These are phyloP conservation scores for Penicillium glabrum DNA, from an alignment of 2,329 filamentous ascomycete genomes.

Conservation along the genomic window DNA sequence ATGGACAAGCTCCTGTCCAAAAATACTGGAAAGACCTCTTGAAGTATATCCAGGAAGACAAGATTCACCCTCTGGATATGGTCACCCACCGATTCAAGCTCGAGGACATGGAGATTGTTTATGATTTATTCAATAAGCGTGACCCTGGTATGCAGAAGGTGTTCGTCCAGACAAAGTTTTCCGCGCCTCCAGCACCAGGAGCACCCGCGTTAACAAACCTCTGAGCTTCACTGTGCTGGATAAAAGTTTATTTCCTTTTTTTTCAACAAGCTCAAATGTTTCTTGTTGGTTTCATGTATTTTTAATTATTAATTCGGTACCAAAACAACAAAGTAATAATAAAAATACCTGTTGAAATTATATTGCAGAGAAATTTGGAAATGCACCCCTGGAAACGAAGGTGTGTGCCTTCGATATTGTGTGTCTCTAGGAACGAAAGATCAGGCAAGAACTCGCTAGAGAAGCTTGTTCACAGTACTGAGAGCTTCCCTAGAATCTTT, in stretches of 20 bases:
- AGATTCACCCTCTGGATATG: constrained; percentile 76
- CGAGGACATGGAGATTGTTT: constrained; percentile 68
- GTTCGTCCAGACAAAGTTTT: constrained; percentile 62
- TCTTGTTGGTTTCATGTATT: neutral
- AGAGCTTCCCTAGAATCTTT: too few species aligned
- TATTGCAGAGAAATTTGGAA: too few species aligned
- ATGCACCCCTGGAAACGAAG: too few species aligned
- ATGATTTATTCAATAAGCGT: constrained; percentile 58
- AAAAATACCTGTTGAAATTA: neutral
- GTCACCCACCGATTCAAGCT: constrained; percentile 72
- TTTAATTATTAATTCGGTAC: neutral
- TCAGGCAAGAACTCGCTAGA: too few species aligned
- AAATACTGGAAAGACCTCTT: constrained; percentile 79
- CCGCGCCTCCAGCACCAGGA: constrained; percentile 43
- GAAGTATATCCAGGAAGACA: constrained; percentile 62
- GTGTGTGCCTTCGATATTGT: too few species aligned
- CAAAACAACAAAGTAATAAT: neutral
- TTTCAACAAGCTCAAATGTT: neutral
- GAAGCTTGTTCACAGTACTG: too few species aligned
- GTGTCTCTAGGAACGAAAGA: too few species aligned
- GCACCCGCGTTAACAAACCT: constrained; percentile 1
- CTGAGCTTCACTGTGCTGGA: neutral
- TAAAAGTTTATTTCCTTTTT: neutral
- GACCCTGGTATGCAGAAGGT: constrained; percentile 74
- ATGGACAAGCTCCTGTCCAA: constrained; percentile 71